These are phyloP conservation scores for Aspergillus indologenus DNA, from an alignment of 495 filamentous ascomycete species.

Conservation along the genomic window DNA sequence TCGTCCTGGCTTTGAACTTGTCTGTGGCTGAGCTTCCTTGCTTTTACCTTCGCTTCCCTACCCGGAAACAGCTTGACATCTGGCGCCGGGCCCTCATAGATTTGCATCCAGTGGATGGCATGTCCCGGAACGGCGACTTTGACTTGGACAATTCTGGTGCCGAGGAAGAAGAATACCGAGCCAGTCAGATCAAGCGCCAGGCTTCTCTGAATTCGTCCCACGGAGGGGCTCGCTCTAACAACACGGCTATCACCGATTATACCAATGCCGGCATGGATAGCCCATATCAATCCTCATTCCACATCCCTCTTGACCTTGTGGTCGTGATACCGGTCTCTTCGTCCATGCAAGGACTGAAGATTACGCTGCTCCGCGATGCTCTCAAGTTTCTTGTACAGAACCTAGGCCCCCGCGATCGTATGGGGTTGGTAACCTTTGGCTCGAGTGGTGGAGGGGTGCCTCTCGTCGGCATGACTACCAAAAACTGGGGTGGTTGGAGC, in stretches of 20 bases:
- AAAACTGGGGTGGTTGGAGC: slow-evolving; percentile 87
- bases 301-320: slow-evolving; percentile 93
- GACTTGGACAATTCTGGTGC: slow-evolving; percentile 76
- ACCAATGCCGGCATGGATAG: slow-evolving; percentile 60
- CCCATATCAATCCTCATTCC: slow-evolving; percentile 61
- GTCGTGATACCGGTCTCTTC: slow-evolving; percentile 97
- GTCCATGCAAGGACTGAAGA: slow-evolving; percentile 98
- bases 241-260: slow-evolving; percentile 51
- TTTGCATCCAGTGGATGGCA: slow-evolving; percentile 63
- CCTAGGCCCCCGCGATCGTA: slow-evolving; percentile 90
- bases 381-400: slow-evolving; percentile 89
- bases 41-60: slow-evolving; percentile 92
- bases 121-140: slow-evolving; percentile 65
- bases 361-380: slow-evolving; percentile 89
- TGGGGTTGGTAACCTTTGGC: slow-evolving; percentile 97
- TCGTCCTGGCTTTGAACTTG: slow-evolving; percentile 83
- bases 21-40: slow-evolving; percentile 94
- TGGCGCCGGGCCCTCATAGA: slow-evolving; percentile 90
- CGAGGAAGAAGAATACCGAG: slow-evolving; percentile 90
- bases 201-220: slow-evolving; percentile 87
- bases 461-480: slow-evolving; percentile 96
- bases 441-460: slow-evolving; percentile 92
- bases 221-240: slow-evolving; percentile 53
- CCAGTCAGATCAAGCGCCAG: slow-evolving; percentile 67
- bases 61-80: slow-evolving; percentile 76